A percentile compares a stretch with the other conserved stretches of the same genome.
Conservation (phyloP, 208 protist genomes). For the Trypanosoma platydactyli region DNA sequence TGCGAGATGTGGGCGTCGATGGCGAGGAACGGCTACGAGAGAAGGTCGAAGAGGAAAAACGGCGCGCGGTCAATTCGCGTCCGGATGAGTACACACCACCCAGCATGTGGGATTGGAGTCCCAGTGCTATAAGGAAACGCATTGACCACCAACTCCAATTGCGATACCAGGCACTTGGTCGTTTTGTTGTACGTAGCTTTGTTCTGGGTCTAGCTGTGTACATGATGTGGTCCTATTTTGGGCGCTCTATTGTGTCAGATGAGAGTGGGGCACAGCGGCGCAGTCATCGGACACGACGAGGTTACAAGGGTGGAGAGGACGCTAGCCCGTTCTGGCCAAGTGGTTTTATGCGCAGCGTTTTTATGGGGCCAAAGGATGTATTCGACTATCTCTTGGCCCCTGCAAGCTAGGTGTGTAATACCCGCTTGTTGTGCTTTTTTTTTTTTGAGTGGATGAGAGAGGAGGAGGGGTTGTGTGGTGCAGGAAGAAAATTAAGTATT, state of each 20-base stretch:
- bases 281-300: not conserved
- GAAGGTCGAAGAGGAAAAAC: conserved; percentile 32
- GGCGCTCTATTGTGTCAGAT: not conserved
- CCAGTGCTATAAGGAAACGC: conserved; percentile 57
- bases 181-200: conserved; percentile 54
- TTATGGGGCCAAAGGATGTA: conserved; percentile 80
- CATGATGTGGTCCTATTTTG: conserved; percentile 41
- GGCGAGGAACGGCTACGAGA: conserved; percentile 54
- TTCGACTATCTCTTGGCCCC: conserved; percentile 81
- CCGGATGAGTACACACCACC: conserved; percentile 47
- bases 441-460: not conserved
- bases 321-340: conserved; percentile 16
- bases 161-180: conserved; percentile 65
- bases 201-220: conserved; percentile 52
- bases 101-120: conserved; percentile 78
- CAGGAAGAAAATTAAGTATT: too few relatives aligned
- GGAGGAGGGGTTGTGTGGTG: not conserved
- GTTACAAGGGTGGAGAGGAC: conserved; percentile 28
- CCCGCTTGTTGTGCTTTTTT: too few relatives aligned
- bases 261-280: not conserved
- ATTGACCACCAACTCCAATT: conserved; percentile 60
- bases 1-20: conserved; percentile 62
- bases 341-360: conserved; percentile 56
- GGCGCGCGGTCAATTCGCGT: not conserved
- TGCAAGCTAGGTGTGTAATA: conserved; percentile 10